Evolutionary conservation across 176 grass and related monocot species (phyloP).

Genomic region (Oropetium thomaeum): DNA sequence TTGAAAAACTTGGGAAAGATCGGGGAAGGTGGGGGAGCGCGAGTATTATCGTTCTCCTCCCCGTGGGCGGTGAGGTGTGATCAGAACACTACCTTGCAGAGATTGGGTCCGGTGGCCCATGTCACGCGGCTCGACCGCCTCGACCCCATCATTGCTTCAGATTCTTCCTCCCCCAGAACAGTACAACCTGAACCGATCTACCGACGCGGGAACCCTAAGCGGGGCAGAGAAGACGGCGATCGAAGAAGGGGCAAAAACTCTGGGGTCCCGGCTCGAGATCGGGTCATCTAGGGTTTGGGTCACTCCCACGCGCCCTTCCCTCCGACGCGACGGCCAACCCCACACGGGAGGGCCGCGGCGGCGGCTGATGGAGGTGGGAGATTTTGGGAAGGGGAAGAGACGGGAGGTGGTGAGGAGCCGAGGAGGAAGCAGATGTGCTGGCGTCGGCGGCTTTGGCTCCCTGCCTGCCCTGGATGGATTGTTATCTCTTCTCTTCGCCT

Average conservation of each 20-base stretch:
- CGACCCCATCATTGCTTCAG: conserved; percentile 39
- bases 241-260: neutral
- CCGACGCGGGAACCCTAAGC: conserved; percentile 38
- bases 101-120: conserved; percentile 63
- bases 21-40: neutral
- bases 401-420: conserved; percentile 19
- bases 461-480: neutral
- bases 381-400: neutral
- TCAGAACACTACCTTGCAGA: conserved; percentile 80
- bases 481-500: too few species aligned
- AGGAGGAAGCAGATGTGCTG: conserved; percentile 24
- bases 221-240: neutral
- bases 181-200: conserved; percentile 44
- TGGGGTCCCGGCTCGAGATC: neutral
- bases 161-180: neutral
- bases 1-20: neutral
- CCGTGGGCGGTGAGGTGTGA: conserved; percentile 9
- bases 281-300: neutral
- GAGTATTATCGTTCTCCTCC: neutral
- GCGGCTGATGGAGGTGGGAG: neutral
- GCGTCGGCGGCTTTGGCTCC: conserved; percentile 33
- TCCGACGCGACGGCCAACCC: neutral
- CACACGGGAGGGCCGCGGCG: neutral
- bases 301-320: neutral
- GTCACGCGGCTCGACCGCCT: conserved; percentile 74